Base-by-base conservation (phyloP, 495 filamentous ascomycete genomes). In the Tuber magnatum region DNA sequence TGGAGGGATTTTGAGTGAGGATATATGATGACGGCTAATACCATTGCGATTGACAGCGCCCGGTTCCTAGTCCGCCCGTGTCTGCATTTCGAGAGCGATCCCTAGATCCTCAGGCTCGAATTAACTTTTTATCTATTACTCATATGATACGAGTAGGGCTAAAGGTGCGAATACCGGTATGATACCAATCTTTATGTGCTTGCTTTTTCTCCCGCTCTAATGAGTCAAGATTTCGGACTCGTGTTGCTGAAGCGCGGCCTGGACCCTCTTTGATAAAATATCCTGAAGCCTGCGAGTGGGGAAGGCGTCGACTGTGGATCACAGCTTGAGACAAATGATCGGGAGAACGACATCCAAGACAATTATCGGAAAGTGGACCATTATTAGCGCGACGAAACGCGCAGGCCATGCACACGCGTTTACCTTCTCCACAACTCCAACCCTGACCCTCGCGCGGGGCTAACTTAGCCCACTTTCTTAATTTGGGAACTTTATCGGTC, bases 361-460 rank as follows among this genome's bases (percentile, higher is more conserved):
- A 65, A 9, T 35, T 65, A 16, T n/a, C n/a, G n/a, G n/a, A n/a
- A n/a, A 35, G 14, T 65, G 56, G 14, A 28, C 32, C 56, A 65
- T 65, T 65, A 18, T 65, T 35, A 35, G 56, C 28, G 56, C 56
- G 28, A 18, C 56, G 56, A 35, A 65, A 65, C 28, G 56, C 14
- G 56, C 56, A 35, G 14, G 28, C 28, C 28, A 14, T 35, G 56
- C 51, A 14, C 56, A 35, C 56, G 56, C 56, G 56, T 35, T 65
- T 65, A 65, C 14, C 32, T 65, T 35, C 56, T 65, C 3, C 4
- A 35, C 28, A 18, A 35, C 56, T 44, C 22, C 32, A 70, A 43
- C 76, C 77, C 77, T 79, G 73, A 71, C 77, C 77, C 73, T 68
- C 9, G 7, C 2, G 10, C 48, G 75, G 43, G 71, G 75, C 41